Percentiles rank a stretch among this genome's conserved stretches.
phyloP scores from a whole-genome alignment of 2,329 filamentous ascomycete species.

The Fusarium fujikuroi region DNA sequence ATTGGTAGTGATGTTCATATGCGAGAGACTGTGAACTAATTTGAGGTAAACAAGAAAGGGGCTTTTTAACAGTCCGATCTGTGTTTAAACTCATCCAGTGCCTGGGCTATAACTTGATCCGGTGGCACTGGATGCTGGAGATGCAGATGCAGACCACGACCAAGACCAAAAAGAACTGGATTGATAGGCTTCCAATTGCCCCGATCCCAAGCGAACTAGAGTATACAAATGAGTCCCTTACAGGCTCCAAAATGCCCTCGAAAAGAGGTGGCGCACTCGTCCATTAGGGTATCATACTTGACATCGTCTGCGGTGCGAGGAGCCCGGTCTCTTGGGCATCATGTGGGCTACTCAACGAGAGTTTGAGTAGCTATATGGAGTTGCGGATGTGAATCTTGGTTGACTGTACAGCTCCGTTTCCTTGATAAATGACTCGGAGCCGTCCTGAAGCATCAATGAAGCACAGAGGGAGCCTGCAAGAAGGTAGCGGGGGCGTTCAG shows the following conservation, averaged over 20 bases:
- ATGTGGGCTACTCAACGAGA: neutral
- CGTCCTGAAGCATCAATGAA: neutral
- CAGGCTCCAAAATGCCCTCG: neutral
- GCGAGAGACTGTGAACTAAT: accelerated
- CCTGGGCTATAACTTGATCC: neutral
- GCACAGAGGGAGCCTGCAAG: accelerated
- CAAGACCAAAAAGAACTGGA: too few species aligned
- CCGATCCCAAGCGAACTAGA: accelerated
- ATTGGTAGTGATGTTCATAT: too few species aligned
- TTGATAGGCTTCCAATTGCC: neutral
- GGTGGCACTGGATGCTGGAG: neutral
- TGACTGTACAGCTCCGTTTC: accelerated
- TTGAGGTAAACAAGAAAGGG: accelerated
- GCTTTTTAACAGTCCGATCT: accelerated
- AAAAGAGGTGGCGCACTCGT: too few species aligned
- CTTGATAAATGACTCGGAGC: neutral
- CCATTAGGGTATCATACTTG: too few species aligned
- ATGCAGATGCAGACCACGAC: accelerated
- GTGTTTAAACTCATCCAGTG: too few species aligned
- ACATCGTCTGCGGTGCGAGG: neutral
- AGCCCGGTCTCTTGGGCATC: neutral
- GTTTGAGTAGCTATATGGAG: neutral
- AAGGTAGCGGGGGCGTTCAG: neutral
- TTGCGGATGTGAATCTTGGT: accelerated
- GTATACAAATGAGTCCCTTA: accelerated